Evolutionary conservation across 768 basidiomycete genomes (phyloP), one percentile per base, ranked within the genome.

Genomic region (Mycena rebaudengoi): DNA sequence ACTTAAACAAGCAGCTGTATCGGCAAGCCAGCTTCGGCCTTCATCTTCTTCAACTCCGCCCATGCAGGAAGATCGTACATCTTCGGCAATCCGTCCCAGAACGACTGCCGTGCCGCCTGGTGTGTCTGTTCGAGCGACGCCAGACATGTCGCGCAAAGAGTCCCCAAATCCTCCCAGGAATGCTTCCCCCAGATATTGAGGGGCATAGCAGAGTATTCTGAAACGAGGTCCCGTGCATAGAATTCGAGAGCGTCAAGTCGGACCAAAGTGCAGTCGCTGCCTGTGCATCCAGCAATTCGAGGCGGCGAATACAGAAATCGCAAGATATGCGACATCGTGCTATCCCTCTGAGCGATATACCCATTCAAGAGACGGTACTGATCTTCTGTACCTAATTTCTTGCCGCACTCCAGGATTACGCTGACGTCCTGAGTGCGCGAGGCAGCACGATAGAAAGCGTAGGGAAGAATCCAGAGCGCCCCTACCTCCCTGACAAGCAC

Each of bases 71-170:
- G 32, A 2, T 35, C 57, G 21, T 37, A 59, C 23, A 59, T 37
- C 28, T 20, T 35, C 20, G 57, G 57, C 29, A 59, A 21, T 37
- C 25, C 18, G 45, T 59, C 37, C 57, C 57, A 59, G 46, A 59
- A 59, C 5, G 57, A 13, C 26, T 49, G 32, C 2, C 44, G 32
- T n/a, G 37, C 39, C 10, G 26, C 18, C 2, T 7, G 18, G 29
- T 41, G 30, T 28, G 29, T 49, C 5, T 20, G 6, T 20, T 46
- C 23, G 28, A 56, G 40, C 7, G 35, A 25, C 13, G 13, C 25
- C 23, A 52, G n/a, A 20, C 51, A 52, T 21, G 35, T 39, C 28
- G 8, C 13, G n/a, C 51, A 52, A 18, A n/a, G 30, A 2, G 12
- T 21, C 12, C 20, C 29, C 13, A 50, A n/a, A 3, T 28, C 23